Evolutionary conservation across 257 asterid species (phyloP).

Genomic region (Solanum raphanifolium): DNA sequence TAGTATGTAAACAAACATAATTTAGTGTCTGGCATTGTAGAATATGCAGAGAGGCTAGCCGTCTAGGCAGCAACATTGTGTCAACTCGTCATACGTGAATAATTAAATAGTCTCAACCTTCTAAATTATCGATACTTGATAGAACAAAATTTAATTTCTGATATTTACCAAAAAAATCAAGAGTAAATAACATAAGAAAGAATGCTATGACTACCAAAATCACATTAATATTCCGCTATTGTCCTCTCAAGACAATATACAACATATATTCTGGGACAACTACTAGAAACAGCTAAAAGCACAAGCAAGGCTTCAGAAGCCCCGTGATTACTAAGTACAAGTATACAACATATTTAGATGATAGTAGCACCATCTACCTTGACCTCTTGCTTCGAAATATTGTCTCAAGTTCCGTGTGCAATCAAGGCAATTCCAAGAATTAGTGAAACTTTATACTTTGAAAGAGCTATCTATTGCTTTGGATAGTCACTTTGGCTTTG

Average conservation of each 20-base stretch:
- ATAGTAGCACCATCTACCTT: slow-evolving; percentile 13
- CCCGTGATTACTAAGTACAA: slow-evolving; percentile 18
- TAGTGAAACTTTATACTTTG: background rate
- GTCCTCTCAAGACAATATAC: slow-evolving; percentile 45
- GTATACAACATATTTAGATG: slow-evolving; percentile 4
- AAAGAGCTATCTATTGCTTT: background rate
- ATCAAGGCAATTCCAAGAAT: background rate
- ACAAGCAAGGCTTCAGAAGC: slow-evolving; percentile 9
- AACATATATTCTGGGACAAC: slow-evolving; percentile 24
- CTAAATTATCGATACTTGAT: background rate
- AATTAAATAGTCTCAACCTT: background rate
- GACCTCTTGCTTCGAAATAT: slow-evolving; percentile 1
- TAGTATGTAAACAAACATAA: background rate
- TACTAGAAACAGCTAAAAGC: slow-evolving; percentile 10
- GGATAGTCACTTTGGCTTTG: slow-evolving; percentile 54
- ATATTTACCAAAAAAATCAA: slow-evolving; percentile 10
- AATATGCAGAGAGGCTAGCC: background rate
- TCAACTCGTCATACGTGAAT: background rate
- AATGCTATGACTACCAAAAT: slow-evolving; percentile 50
- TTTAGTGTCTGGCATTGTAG: background rate
- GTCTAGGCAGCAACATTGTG: background rate
- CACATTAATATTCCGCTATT: slow-evolving; percentile 39
- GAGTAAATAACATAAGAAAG: slow-evolving; percentile 14
- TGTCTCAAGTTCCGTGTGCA: background rate
- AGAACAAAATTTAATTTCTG: slow-evolving; percentile 5